Base-by-base conservation (phyloP, 208 protist genomes). In the Leishmania tarentolae region DNA sequence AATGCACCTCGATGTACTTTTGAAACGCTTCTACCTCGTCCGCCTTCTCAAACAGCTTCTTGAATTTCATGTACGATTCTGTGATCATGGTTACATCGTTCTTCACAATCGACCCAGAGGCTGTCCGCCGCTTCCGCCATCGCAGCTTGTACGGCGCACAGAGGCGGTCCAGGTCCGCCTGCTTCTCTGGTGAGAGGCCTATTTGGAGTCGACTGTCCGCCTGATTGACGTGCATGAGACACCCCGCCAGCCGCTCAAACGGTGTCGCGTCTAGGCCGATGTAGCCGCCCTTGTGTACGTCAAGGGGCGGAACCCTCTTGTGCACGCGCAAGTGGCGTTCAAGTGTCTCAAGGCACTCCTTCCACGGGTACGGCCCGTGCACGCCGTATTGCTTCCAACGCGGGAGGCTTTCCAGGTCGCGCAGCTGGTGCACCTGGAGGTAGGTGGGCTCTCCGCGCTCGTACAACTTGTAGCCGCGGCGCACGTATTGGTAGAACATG, bases 151-250 rank as follows among this genome's bases (percentile, higher is more conserved):
- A 92, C 37, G 31, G 63, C n/a, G 72, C 79, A 68, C 87, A 92
- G 21, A 95, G 53, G 17, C 78, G 70, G 76, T 95, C 90, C 19
- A 95, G 66, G 70, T 93, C 89, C 2, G 56, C 77, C 77, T 94
- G 90, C 81, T 93, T 93, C 56, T 80, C 77, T 19, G 85, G 71
- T 42, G 90, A 52, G 24, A 95, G 53, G 4, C 82, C 84, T 9
- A 94, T 52, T 40, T 78, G 52, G 44, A 80, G 68, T 47, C 83
- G 83, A 19, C 83, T 90, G 79, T 95, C 92, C 61, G 83, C 87
- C 84, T 95, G 92, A 85, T 95, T 95, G 52, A 95, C 83, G 63
- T 91, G 66, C 92, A 95, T 95, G n/a, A 95, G 79, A 57, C 83
- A 89, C 8, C 92, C 92, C 40, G 85, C 83, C 24, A 94, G 85